phyloP scores from a whole-genome alignment of 805 yeast species.

The Candida morakotiae region DNA sequence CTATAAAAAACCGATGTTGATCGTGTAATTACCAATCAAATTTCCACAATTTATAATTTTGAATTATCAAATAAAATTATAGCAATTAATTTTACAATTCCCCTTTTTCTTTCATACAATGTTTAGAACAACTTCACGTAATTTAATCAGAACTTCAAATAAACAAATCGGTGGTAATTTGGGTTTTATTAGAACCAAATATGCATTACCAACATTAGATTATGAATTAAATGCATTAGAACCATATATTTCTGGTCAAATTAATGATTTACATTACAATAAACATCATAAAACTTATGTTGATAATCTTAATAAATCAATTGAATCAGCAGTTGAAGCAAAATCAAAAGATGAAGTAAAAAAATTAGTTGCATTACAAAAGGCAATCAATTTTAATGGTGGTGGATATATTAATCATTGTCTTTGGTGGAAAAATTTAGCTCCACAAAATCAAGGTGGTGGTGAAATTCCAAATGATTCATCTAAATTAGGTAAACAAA shows the following conservation, averaged over 20 bases:
- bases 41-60: too few species aligned
- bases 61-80: slow-evolving; percentile 1
- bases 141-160: slow-evolving; percentile 5
- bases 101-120: neutral
- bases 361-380: slow-evolving; percentile 40
- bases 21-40: slow-evolving; percentile 1
- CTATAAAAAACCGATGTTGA: neutral
- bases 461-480: slow-evolving; percentile 57
- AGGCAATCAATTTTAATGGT: slow-evolving; percentile 46
- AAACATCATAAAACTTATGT: slow-evolving; percentile 51
- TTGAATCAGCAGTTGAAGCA: slow-evolving; percentile 35
- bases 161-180: slow-evolving; percentile 1
- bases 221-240: slow-evolving; percentile 46
- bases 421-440: slow-evolving; percentile 47
- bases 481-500: slow-evolving; percentile 34
- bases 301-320: slow-evolving; percentile 42
- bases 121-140: slow-evolving; percentile 9
- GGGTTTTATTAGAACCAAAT: slow-evolving; percentile 21
- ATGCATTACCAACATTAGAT: slow-evolving; percentile 40
- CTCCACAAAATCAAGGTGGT: slow-evolving; percentile 43
- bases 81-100: neutral
- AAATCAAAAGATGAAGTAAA: slow-evolving; percentile 36
- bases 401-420: slow-evolving; percentile 51
- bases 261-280: slow-evolving; percentile 45
- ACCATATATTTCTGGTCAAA: slow-evolving; percentile 44